Conservation (phyloP, 2,329 filamentous ascomycete species). For the Trichoderma pleuroti region DNA sequence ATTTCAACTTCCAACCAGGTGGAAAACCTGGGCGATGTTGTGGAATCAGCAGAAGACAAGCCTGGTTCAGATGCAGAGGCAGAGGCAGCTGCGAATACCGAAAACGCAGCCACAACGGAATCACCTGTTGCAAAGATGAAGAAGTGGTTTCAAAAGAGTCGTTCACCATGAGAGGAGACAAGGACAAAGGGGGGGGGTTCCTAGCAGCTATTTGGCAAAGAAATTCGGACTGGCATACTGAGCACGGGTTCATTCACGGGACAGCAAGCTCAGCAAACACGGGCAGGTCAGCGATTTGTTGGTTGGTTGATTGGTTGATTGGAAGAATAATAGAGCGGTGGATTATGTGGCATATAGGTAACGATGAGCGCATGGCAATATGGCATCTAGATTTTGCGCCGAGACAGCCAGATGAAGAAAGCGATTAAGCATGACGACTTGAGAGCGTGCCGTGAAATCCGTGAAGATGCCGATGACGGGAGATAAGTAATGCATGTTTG, state of each 20-base stretch:
- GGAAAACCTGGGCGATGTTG: not conserved
- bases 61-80: not conserved
- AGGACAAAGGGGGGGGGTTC: not conserved
- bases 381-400: conserved; percentile 1
- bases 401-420: conserved; percentile 1
- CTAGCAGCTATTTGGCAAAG: not conserved
- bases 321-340: not conserved
- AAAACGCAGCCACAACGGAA: not conserved
- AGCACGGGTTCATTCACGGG: not conserved
- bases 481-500: not conserved
- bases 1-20: not conserved
- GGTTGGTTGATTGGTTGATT: not conserved
- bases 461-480: not conserved
- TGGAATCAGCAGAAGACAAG: not conserved
- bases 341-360: not conserved
- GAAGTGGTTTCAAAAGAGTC: not conserved
- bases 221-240: not conserved
- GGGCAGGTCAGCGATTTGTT: not conserved
- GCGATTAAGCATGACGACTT: not conserved
- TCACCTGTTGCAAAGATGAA: not conserved
- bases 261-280: not conserved
- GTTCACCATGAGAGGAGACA: not conserved
- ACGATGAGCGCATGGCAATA: not conserved
- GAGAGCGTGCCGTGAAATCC: not conserved
- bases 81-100: not conserved